Base-by-base conservation (phyloP, 2,329 filamentous ascomycete genomes). In the Talaromyces atroroseus region DNA sequence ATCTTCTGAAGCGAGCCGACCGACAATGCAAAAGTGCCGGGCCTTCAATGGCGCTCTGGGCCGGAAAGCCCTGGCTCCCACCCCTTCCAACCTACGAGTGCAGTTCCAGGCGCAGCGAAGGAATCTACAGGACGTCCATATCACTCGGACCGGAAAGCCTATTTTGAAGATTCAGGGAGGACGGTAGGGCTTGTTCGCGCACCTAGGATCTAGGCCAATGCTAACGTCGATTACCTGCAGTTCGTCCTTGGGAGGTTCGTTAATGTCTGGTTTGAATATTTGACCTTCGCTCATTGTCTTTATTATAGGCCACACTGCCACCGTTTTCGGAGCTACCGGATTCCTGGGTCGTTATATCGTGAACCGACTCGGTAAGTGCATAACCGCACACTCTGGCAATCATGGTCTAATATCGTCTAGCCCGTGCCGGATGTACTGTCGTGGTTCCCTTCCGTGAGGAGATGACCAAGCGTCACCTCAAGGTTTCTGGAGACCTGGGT, bases 301-400 rank as follows among this genome's bases (percentile, higher is more conserved):
- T 64, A 62, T 60, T 38, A n/a, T 75, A 90, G 92, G 92, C 64
- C 91, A 97, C 77, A 96, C 92, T 61, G 92, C 89, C 60, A 99
- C 94, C 58, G 92, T 99, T 67, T 99, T 99, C 77, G 94, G 94
- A 76, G 94, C 94, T 69, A 96, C 92, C 60, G 94, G 94, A 62
- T 92, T 95, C 74, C 79, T 99, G 56, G 94, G 94, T 71, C 86
- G 94, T 71, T 99, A 99, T 75, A 95, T 99, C 71, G 94, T 99
- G 71, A 96, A 96, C 78, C 84, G 90, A 73, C 82, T 99, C 71
- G 91, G 91, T 86, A 79, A 60, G 77, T 66, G 29, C 52, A 26
- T 26, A 24, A 21, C 11, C 12, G 45, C 23, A 20, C 29, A 29
- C 44, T 55, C 16, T 53, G 29, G 26, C 26, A 20, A 82, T 72